Evolutionary conservation across 2,329 filamentous ascomycete genomes (phyloP).

Genomic region (Arthrinium phaeospermum): DNA sequence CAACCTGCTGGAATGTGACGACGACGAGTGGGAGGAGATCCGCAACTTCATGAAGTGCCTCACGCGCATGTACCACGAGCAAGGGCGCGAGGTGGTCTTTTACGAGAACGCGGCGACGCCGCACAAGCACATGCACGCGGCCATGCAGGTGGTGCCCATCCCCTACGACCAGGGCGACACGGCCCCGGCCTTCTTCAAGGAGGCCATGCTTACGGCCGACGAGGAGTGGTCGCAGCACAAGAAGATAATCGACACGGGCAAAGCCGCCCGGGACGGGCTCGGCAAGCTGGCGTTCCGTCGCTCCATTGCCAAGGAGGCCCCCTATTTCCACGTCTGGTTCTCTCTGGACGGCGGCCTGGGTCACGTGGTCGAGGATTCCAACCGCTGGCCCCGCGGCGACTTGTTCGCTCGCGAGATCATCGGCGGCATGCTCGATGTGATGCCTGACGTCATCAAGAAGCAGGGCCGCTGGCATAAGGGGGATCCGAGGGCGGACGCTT

Average conservation of each 20-base stretch:
- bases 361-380: conserved; percentile 87
- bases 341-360: conserved; percentile 88
- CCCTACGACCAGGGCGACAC: conserved; percentile 91
- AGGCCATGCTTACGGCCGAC: conserved; percentile 86
- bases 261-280: conserved; percentile 67
- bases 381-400: conserved; percentile 87
- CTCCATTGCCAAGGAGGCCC: conserved; percentile 91
- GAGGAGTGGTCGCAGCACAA: conserved; percentile 96
- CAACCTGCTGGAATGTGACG: conserved; percentile 96
- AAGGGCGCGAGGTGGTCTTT: conserved; percentile 91
- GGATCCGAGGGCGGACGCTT: conserved; percentile 74
- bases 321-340: conserved; percentile 99
- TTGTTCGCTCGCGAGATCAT: conserved; percentile 91
- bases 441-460: conserved; percentile 82
- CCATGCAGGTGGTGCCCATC: conserved; percentile 84
- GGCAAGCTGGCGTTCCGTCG: conserved; percentile 84
- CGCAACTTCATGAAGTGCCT: conserved; percentile 99
- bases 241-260: conserved; percentile 87
- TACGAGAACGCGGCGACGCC: conserved; percentile 95
- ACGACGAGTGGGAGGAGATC: conserved; percentile 99
- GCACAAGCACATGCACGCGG: conserved; percentile 79
- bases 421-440: conserved; percentile 88
- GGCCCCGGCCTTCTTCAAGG: conserved; percentile 92
- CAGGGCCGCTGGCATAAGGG: conserved; percentile 84
- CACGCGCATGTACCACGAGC: conserved; percentile 91